phyloP scores from a whole-genome alignment of 441 rosid genomes.

The Euphorbia corollata region DNA sequence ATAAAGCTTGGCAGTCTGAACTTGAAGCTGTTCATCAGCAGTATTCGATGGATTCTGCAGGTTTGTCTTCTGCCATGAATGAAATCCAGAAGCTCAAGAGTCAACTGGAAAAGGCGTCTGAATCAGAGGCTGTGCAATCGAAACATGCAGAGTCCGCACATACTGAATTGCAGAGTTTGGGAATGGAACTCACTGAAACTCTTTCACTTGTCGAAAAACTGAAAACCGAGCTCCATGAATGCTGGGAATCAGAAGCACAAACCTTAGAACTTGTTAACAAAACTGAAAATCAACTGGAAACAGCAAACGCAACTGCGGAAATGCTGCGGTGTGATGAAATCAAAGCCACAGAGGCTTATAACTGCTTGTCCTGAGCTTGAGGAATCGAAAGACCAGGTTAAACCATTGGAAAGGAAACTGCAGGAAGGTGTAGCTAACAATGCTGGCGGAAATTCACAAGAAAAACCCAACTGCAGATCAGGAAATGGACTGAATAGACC shows the following conservation, averaged over 20 bases:
- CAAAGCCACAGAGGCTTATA: constrained; percentile 57
- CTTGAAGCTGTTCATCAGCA: constrained; percentile 90
- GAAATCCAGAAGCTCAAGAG: constrained; percentile 82
- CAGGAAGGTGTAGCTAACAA: constrained; percentile 21
- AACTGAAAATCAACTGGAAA: constrained; percentile 58
- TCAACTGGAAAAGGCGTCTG: constrained; percentile 47
- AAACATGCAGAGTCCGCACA: constrained; percentile 50
- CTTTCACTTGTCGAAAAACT: constrained; percentile 59
- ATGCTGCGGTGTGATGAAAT: constrained; percentile 49
- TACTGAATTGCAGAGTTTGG: constrained; percentile 52
- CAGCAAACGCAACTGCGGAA: constrained; percentile 52
- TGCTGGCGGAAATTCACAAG: constrained; percentile 21
- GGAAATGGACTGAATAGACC: no score
- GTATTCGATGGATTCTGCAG: constrained; percentile 67
- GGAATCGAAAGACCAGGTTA: constrained; percentile 49
- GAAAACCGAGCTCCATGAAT: constrained; percentile 50
- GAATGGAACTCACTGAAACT: constrained; percentile 61
- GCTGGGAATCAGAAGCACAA: constrained; percentile 70
- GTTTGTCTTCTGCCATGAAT: constrained; percentile 66
- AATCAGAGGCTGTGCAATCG: no score
- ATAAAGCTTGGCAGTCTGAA: constrained; percentile 89
- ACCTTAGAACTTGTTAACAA: constrained; percentile 49
- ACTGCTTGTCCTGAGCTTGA: constrained; percentile 53
- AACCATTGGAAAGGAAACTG: constrained; percentile 46
- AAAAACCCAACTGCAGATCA: constrained; percentile 33